Evolutionary conservation across 306 rosid species (phyloP).

Genomic region (Fragaria iinumae): DNA sequence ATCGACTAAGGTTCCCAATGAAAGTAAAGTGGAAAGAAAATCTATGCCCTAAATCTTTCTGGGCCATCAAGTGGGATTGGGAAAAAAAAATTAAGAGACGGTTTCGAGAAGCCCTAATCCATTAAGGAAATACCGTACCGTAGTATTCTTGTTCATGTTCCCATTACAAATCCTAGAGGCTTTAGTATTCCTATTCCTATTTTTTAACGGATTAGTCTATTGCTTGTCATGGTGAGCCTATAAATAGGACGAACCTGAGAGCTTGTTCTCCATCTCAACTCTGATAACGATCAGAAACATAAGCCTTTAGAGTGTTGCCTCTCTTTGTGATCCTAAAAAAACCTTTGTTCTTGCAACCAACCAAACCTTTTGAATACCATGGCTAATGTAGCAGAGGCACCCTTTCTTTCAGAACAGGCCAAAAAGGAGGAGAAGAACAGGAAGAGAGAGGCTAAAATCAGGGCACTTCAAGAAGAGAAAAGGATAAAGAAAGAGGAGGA

Average conservation of each 20-base stretch:
- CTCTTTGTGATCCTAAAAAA: neutral
- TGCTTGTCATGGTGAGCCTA: neutral
- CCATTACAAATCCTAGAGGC: neutral
- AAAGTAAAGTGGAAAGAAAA: neutral
- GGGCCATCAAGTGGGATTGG: neutral
- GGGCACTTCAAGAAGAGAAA: neutral
- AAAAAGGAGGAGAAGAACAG: neutral
- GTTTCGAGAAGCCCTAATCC: neutral
- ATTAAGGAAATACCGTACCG: neutral
- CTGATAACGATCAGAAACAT: neutral
- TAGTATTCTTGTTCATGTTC: neutral
- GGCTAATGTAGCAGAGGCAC: neutral
- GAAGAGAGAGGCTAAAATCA: neutral
- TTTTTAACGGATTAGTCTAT: neutral
- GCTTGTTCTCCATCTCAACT: neutral
- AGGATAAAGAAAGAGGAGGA: neutral
- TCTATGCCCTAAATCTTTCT: neutral
- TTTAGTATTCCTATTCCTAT: neutral
- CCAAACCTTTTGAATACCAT: neutral
- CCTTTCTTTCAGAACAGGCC: neutral
- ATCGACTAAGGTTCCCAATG: neutral
- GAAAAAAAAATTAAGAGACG: neutral
- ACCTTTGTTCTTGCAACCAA: neutral
- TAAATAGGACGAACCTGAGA: neutral
- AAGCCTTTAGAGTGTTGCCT: neutral